Conservation (phyloP, 306 rosid species). For the Phaseolus lunatus region DNA sequence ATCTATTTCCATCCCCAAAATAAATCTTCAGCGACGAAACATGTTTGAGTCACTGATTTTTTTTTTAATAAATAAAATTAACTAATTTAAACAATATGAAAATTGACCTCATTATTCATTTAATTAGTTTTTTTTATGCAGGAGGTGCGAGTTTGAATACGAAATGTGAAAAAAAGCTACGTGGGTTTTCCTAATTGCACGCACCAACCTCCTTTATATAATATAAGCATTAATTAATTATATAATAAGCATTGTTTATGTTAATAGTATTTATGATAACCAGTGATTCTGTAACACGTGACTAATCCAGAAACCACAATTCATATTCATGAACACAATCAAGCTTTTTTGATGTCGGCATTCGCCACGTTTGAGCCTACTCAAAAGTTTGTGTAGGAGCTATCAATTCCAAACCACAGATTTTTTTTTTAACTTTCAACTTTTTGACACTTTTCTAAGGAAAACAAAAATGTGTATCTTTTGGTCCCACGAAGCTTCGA, state of each 20-base stretch:
- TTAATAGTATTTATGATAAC: background rate
- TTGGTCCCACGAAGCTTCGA: slow-evolving; percentile 41
- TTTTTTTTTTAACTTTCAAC: slow-evolving; percentile 16
- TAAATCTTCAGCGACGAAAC: background rate
- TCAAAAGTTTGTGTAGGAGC: slow-evolving; percentile 37
- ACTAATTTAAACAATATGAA: background rate
- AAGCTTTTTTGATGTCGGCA: slow-evolving; percentile 8
- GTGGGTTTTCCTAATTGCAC: background rate
- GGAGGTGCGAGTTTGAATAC: background rate
- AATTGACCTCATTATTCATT: background rate
- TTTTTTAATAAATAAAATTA: background rate
- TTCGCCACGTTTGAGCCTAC: slow-evolving; percentile 39
- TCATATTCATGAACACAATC: background rate
- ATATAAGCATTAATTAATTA: background rate
- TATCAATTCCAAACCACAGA: slow-evolving; percentile 9
- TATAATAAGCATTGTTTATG: too few species aligned
- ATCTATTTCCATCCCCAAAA: background rate
- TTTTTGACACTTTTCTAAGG: background rate
- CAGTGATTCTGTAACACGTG: slow-evolving; percentile 34
- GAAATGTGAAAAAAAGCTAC: background rate
- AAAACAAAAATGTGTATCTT: background rate
- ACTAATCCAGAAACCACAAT: background rate
- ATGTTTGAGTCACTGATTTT: background rate
- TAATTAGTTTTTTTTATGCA: too few species aligned
- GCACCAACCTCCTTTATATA: slow-evolving; percentile 1